Evolutionary conservation across 345 rosid genomes (phyloP).

Genomic region (Ceriops tagal): DNA sequence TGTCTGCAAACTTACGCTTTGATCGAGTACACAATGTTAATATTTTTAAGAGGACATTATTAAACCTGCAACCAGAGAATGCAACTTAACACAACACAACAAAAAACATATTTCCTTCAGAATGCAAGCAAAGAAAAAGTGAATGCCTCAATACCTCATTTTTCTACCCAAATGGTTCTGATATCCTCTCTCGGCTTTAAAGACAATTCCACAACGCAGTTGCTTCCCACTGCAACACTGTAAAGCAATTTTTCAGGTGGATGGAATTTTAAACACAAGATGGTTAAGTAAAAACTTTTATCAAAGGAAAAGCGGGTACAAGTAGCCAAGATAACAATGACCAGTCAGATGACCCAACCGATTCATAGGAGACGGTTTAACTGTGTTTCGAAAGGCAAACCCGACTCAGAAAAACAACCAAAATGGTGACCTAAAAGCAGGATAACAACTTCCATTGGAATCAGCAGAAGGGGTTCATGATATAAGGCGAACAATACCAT

Average conservation of each 20-base stretch:
- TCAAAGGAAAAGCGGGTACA: neutral
- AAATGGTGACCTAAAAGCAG: too few species aligned
- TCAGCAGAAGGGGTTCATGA: too few species aligned
- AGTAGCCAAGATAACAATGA: neutral
- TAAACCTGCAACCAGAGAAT: slow-evolving; percentile 39
- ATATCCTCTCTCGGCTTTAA: slow-evolving; percentile 40
- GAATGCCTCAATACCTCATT: slow-evolving; percentile 32
- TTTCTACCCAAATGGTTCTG: slow-evolving; percentile 37
- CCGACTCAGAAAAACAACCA: too few species aligned
- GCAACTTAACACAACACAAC: neutral
- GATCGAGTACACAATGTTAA: slow-evolving; percentile 43
- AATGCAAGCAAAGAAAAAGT: neutral
- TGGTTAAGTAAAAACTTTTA: neutral
- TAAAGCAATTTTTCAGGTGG: neutral
- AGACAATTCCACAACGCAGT: slow-evolving; percentile 33
- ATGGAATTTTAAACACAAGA: neutral
- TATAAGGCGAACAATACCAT: too few species aligned
- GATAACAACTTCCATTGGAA: too few species aligned
- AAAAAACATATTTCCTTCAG: neutral
- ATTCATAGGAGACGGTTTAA: too few species aligned
- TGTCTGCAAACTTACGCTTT: slow-evolving; percentile 44
- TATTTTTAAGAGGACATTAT: slow-evolving; percentile 32
- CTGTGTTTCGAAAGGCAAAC: too few species aligned
- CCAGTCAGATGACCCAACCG: too few species aligned
- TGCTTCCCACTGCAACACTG: slow-evolving; percentile 48